Conservation (phyloP, 78 protist genomes). For the Cavenderia fasciculata region DNA sequence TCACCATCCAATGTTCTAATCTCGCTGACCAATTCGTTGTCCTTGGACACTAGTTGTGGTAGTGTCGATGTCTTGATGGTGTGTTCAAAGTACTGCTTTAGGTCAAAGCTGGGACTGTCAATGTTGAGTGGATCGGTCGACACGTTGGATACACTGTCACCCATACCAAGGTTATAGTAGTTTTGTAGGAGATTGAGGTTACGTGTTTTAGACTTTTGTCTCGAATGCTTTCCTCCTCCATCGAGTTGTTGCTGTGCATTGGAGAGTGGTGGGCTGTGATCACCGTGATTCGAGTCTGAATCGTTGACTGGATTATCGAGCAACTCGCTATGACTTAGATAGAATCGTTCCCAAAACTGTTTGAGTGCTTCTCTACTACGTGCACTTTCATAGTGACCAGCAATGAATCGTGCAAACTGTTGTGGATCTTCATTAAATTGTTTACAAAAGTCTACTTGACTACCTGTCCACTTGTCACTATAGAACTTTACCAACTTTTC, state of each 20-base stretch:
- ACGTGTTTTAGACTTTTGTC: not conserved
- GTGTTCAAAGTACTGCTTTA: constrained; percentile 26
- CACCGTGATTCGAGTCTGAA: not conserved
- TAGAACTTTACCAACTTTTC: constrained; percentile 29
- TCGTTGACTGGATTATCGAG: not conserved
- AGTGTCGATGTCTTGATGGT: constrained; percentile 42
- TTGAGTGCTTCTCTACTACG: constrained; percentile 20
- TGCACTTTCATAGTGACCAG: constrained; percentile 15
- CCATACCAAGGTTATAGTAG: constrained; percentile 53
- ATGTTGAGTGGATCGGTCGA: constrained; percentile 64
- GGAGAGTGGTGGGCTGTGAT: not conserved
- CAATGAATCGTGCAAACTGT: constrained; percentile 12
- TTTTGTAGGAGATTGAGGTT: constrained; percentile 17
- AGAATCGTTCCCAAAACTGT: constrained; percentile 34
- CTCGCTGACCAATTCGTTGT: constrained; percentile 68
- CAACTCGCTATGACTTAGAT: not conserved
- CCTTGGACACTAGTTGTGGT: constrained; percentile 46
- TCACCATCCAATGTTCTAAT: constrained; percentile 88
- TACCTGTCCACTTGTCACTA: constrained; percentile 7
- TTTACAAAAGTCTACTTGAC: constrained; percentile 41
- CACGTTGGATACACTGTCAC: not conserved
- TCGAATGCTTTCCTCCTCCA: not conserved
- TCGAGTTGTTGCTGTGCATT: not conserved
- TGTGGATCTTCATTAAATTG: constrained; percentile 27
- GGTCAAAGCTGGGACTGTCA: constrained; percentile 60